phyloP scores from a whole-genome alignment of 1,139 yeast genomes.

The Yamadazyma sp. region DNA sequence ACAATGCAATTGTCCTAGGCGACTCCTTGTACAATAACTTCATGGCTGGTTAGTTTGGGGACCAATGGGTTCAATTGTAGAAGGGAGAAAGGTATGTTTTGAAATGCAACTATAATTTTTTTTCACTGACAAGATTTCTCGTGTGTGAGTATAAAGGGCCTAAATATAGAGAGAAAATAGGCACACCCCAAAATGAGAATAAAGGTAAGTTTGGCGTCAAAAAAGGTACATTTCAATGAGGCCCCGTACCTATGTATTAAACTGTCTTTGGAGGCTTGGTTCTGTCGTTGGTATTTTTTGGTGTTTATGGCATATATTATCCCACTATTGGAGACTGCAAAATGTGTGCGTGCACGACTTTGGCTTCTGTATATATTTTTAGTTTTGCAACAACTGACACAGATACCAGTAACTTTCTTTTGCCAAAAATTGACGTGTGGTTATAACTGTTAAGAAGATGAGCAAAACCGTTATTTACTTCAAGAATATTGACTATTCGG shows the following conservation, averaged over 20 bases:
- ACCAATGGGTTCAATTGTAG: background rate
- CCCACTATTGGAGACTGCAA: background rate
- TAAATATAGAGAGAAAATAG: background rate
- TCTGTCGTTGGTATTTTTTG: background rate
- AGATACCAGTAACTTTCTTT: too few species aligned
- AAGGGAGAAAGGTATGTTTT: too few species aligned
- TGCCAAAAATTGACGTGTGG: too few species aligned
- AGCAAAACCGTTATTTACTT: constrained; percentile 18
- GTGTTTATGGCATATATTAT: background rate
- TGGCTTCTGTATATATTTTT: background rate
- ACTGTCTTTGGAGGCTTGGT: too few species aligned
- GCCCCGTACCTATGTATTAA: too few species aligned
- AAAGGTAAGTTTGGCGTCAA: too few species aligned
- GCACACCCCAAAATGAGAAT: too few species aligned
- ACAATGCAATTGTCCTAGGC: constrained; percentile 56
- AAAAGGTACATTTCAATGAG: too few species aligned
- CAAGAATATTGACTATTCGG: constrained; percentile 41
- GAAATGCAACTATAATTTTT: background rate
- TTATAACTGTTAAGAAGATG: constrained; percentile 1
- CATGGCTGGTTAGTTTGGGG: constrained; percentile 27
- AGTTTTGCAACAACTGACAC: constrained; percentile 1
- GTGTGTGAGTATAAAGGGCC: background rate
- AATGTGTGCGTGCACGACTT: constrained; percentile 1
- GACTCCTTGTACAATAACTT: constrained; percentile 47
- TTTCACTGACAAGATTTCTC: constrained; percentile 1